Evolutionary conservation across 768 basidiomycete species (phyloP), one percentile per base, ranked within the genome.

Genomic region (Gelatoporia subvermispora): DNA sequence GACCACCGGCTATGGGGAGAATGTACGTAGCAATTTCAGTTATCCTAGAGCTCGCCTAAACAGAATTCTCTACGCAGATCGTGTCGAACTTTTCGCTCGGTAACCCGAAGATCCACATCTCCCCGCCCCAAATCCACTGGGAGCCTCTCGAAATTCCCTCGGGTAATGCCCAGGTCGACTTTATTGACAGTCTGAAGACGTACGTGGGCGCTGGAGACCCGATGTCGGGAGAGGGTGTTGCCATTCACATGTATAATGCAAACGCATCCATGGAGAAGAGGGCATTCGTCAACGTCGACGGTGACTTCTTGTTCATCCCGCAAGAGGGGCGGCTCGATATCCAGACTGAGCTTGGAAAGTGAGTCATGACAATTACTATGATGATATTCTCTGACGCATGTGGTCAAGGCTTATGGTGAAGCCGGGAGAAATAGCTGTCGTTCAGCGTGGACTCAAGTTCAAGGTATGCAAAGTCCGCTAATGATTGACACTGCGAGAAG

Each of bases 291-390:
- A 77, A 79, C 56, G 78, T 70, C 36, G 80, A 82, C 53, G 81
- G 81, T 8, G 80, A 82, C 60, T 73, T 82, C 69, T 61, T 82
- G 58, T 76, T 84, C 56, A 61, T 82, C n/a, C 82, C 81, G 4
- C 75, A 82, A 58, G 71, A 75, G 56, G 81, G 82, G 4, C 68
- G 79, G 18, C 62, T 84, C 54, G 80, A 83, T 57, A 72, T 84
- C 24, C 79, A 80, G 60, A 82, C 82, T 2, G 82, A 84, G 60
- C 76, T 78, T 52, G 82, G 82, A 43, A 76, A 72, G 79, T 80
- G 53, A 54, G 76, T 68, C n/a, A n/a, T 38, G 10, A 8, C 18
- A 1, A 36, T 13, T 43, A 11, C 22, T 21, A 3, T 34, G 16
- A 39, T 22, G 5, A 41, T 28, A 21, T 52, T 22, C 38, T 53